phyloP scores from a whole-genome alignment of 2,329 filamentous ascomycete genomes.

The Trichoderma sp. region DNA sequence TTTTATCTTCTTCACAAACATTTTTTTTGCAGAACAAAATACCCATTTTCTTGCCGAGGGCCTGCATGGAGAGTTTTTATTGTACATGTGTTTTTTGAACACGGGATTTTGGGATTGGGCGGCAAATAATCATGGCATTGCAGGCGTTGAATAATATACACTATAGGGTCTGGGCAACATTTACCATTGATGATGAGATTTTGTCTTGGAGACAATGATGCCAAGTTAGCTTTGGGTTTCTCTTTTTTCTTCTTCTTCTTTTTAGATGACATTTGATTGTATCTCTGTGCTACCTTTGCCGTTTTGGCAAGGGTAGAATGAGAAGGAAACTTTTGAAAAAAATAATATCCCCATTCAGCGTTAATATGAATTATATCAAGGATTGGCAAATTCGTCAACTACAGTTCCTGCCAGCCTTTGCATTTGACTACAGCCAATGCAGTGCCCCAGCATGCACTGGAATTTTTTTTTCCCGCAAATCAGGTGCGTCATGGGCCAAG shows the following conservation, averaged over 20 bases:
- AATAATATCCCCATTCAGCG: background rate
- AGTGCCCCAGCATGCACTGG: background rate
- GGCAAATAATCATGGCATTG: slow-evolving; percentile 27
- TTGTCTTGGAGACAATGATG: slow-evolving; percentile 20
- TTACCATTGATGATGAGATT: slow-evolving; percentile 14
- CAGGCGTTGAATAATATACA: slow-evolving; percentile 30
- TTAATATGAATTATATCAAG: background rate
- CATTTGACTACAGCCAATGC: background rate
- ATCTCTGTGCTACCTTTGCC: background rate
- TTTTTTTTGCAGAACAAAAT: slow-evolving; percentile 27
- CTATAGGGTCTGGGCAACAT: slow-evolving; percentile 22
- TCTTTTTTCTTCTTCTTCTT: background rate
- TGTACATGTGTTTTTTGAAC: slow-evolving; percentile 28
- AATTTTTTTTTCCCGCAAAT: background rate
- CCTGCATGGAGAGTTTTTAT: slow-evolving; percentile 24
- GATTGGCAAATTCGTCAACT: background rate
- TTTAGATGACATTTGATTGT: slow-evolving; percentile 4
- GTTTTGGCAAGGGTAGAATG: slow-evolving; percentile 4
- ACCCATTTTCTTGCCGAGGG: slow-evolving; percentile 27
- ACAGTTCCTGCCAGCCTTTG: background rate
- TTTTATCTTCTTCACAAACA: slow-evolving; percentile 1
- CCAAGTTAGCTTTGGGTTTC: slow-evolving; percentile 12
- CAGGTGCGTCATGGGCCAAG: slow-evolving; percentile 9
- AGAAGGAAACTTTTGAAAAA: background rate
- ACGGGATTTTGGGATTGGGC: slow-evolving; percentile 19